Evolutionary conservation across 2,329 filamentous ascomycete species (phyloP).

Genomic region (Raffaelea arxii): DNA sequence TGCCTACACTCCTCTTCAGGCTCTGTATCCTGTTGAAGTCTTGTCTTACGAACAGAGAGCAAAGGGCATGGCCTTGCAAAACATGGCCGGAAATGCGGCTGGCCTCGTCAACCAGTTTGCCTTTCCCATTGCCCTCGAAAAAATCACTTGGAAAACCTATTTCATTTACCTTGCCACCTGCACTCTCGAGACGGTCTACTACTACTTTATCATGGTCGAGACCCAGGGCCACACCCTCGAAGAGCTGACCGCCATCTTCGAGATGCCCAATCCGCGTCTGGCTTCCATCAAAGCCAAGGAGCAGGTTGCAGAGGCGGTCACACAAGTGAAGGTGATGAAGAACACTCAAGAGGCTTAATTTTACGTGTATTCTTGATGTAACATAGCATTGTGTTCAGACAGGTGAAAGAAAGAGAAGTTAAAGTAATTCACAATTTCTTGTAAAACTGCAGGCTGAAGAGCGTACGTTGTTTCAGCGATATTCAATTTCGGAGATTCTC

Average conservation of each 20-base stretch:
- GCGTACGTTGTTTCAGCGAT: too few relatives aligned
- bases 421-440: too few relatives aligned
- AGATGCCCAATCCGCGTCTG: slow-evolving; percentile 4
- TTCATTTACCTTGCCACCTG: slow-evolving; percentile 5
- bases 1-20: slow-evolving; percentile 10
- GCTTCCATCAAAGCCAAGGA: slow-evolving; percentile 4
- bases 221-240: slow-evolving; percentile 6
- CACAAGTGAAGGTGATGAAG: too few relatives aligned
- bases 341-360: too few relatives aligned
- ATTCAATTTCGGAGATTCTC: too few relatives aligned
- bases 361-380: too few relatives aligned
- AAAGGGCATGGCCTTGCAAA: slow-evolving; percentile 10
- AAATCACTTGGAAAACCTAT: slow-evolving; percentile 6
- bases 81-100: slow-evolving; percentile 4
- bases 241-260: slow-evolving; percentile 9
- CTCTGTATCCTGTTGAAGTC: slow-evolving; percentile 11
- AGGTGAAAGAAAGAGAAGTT: too few relatives aligned
- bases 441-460: too few relatives aligned
- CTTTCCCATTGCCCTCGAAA: slow-evolving; percentile 24
- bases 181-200: slow-evolving; percentile 1
- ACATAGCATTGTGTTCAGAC: too few relatives aligned
- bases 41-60: slow-evolving; percentile 10
- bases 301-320: background rate
- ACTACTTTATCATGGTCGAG: slow-evolving; percentile 36
- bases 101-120: background rate